A percentile compares a stretch with the other conserved stretches of the same genome.
Evolutionary conservation across 1,284 basidiomycete genomes (phyloP).

Genomic region (Microbotryum intermedium): DNA sequence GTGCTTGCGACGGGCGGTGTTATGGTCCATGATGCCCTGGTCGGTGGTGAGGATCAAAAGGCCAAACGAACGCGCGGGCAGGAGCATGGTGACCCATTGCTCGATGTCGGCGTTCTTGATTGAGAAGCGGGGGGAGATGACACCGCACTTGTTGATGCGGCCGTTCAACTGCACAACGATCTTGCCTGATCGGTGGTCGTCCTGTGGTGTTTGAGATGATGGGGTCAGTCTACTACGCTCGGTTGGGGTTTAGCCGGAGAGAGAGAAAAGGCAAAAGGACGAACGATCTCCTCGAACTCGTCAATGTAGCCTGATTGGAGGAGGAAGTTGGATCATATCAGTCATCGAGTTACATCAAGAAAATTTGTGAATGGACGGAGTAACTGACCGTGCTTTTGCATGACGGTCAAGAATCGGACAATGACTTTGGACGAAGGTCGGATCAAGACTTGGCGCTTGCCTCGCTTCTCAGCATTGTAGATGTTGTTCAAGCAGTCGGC

Average conservation of each 20-base stretch:
- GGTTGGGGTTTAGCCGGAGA: too few species aligned
- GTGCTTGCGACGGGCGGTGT: slow-evolving; percentile 98
- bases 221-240: neutral
- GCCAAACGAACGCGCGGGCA: slow-evolving; percentile 92
- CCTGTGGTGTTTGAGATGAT: slow-evolving; percentile 38
- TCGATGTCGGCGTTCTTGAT: slow-evolving; percentile 88
- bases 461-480: slow-evolving; percentile 90
- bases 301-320: slow-evolving; percentile 77
- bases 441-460: slow-evolving; percentile 90
- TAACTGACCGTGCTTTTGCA: slow-evolving; percentile 89
- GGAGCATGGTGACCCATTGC: slow-evolving; percentile 83
- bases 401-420: slow-evolving; percentile 89
- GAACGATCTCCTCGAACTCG: slow-evolving; percentile 87
- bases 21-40: slow-evolving; percentile 97
- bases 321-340: neutral
- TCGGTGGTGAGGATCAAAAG: slow-evolving; percentile 96
- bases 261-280: too few species aligned
- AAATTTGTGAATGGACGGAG: slow-evolving; percentile 12
- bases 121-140: slow-evolving; percentile 98
- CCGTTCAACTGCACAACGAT: slow-evolving; percentile 98
- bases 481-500: slow-evolving; percentile 32
- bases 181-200: slow-evolving; percentile 98
- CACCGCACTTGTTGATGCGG: slow-evolving; percentile 92
- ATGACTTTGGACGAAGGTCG: slow-evolving; percentile 93
- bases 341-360: neutral